Evolutionary conservation across 1,284 basidiomycete genomes (phyloP).

Genomic region (Heterobasidion annosum): DNA sequence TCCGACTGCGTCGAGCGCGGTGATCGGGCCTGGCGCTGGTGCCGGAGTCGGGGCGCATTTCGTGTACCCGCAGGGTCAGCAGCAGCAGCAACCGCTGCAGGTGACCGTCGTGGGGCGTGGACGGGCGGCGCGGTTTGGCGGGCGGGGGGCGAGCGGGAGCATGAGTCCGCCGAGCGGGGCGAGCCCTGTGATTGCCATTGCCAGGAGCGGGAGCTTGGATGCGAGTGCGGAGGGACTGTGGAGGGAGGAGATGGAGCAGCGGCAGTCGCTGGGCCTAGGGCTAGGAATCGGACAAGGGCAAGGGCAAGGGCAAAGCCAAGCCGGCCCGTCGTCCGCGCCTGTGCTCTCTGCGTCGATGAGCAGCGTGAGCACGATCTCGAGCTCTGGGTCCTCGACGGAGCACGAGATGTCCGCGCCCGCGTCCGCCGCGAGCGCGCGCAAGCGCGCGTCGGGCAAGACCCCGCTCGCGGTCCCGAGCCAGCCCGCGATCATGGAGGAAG

Average conservation of each 20-base stretch:
- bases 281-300: background rate
- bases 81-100: too few species aligned
- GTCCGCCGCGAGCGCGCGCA: background rate
- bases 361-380: background rate
- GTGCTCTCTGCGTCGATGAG: background rate
- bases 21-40: slow-evolving; percentile 28
- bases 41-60: slow-evolving; percentile 15
- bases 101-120: slow-evolving; percentile 18
- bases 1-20: slow-evolving; percentile 34
- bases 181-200: background rate
- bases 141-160: slow-evolving; percentile 2
- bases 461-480: background rate
- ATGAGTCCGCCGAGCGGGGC: background rate
- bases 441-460: background rate
- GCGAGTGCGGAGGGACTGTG: background rate
- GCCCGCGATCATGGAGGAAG: slow-evolving; percentile 3
- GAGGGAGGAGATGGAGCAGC: background rate
- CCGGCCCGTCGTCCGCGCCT: background rate
- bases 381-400: too few species aligned
- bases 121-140: slow-evolving; percentile 15
- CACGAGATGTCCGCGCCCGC: background rate
- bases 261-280: background rate
- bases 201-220: background rate
- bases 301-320: background rate
- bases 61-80: too few species aligned